These are phyloP conservation scores for Arabis alpina DNA, from an alignment of 345 rosid species.

Conservation along the genomic window DNA sequence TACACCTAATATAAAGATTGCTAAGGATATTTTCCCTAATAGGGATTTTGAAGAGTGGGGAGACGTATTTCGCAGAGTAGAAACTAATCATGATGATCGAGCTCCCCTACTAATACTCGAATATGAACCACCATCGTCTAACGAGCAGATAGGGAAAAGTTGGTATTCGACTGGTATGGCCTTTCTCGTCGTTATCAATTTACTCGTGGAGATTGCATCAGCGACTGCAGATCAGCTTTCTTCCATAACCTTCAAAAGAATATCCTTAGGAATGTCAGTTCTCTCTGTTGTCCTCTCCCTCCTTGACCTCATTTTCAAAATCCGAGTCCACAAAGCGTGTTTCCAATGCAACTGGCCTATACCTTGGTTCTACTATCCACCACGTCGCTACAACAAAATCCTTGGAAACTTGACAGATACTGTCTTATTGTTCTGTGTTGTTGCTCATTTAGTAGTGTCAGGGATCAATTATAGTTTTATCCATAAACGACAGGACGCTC, in stretches of 20 bases:
- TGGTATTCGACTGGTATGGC: neutral
- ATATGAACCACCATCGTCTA: too few relatives aligned
- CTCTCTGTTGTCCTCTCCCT: conserved; percentile 14
- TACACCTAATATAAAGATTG: too few relatives aligned
- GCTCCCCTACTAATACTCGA: neutral
- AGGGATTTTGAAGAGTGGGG: conserved; percentile 16
- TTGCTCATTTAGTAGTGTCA: conserved; percentile 12
- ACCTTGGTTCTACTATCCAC: conserved; percentile 28
- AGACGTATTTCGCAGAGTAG: neutral
- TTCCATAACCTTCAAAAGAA: conserved; percentile 12
- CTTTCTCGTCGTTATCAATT: conserved; percentile 2
- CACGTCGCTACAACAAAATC: conserved; percentile 6
- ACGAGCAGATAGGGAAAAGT: too few relatives aligned
- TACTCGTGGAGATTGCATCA: conserved; percentile 19
- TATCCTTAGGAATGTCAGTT: neutral
- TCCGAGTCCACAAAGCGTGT: neutral
- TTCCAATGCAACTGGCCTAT: conserved; percentile 19
- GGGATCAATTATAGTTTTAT: neutral
- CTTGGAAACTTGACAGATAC: conserved; percentile 1
- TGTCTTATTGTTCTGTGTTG: conserved; percentile 19
- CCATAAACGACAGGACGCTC: neutral
- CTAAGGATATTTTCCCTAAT: too few relatives aligned
- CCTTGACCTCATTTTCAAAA: conserved; percentile 2
- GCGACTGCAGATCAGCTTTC: conserved; percentile 16
- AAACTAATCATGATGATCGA: too few relatives aligned